These are phyloP conservation scores for Stellera chamaejasme DNA, from an alignment of 345 rosid genomes.

Conservation along the genomic window DNA sequence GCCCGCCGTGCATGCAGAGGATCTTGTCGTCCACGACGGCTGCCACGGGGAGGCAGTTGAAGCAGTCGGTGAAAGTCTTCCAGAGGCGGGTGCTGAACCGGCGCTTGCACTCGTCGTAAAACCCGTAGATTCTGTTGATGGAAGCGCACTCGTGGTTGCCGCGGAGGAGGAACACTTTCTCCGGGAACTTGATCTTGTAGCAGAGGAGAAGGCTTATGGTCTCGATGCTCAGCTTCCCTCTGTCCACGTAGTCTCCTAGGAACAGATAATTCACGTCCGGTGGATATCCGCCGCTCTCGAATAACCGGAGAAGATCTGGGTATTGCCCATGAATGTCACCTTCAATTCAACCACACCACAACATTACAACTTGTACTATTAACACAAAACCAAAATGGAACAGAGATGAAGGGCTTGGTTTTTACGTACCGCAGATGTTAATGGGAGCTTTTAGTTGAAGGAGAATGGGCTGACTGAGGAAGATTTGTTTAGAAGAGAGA, in stretches of 20 bases:
- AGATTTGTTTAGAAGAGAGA: conserved; percentile 27
- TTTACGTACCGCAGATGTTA: conserved; percentile 32
- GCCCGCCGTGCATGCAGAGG: conserved; percentile 41
- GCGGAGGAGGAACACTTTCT: conserved; percentile 40
- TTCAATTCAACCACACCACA: no score
- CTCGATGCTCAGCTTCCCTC: conserved; percentile 47
- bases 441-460: conserved; percentile 41
- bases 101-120: conserved; percentile 50
- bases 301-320: conserved; percentile 36
- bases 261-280: conserved; percentile 39
- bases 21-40: conserved; percentile 36
- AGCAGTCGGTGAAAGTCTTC: conserved; percentile 44
- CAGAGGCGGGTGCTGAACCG: conserved; percentile 45
- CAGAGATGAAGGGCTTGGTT: background rate
- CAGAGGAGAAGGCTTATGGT: conserved; percentile 42
- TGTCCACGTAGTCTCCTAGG: conserved; percentile 49
- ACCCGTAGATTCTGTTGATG: conserved; percentile 46
- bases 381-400: background rate
- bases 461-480: conserved; percentile 39
- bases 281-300: conserved; percentile 42
- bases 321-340: conserved; percentile 47
- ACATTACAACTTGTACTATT: background rate
- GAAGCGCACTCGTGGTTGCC: conserved; percentile 52
- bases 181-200: conserved; percentile 43
- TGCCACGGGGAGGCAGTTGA: conserved; percentile 42